phyloP scores from a whole-genome alignment of 2,329 filamentous ascomycete species.

The Colletotrichum orbiculare region DNA sequence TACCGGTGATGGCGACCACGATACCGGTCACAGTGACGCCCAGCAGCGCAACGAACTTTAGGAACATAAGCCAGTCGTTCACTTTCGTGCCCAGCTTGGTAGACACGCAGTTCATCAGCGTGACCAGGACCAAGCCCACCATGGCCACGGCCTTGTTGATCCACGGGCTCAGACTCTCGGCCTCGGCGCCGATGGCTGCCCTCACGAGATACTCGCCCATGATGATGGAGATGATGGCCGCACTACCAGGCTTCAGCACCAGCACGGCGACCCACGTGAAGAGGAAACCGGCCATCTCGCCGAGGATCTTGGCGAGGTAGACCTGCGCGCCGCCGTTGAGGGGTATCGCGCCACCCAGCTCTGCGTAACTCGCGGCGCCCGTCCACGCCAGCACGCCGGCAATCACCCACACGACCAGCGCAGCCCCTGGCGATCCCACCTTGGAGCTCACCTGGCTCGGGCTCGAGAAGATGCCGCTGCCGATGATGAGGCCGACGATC shows the following conservation, averaged over 20 bases:
- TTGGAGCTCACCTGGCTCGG: constrained; percentile 93
- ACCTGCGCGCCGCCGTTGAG: constrained; percentile 94
- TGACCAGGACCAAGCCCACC: constrained; percentile 79
- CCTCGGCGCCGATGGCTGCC: constrained; percentile 87
- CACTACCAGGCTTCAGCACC: constrained; percentile 91
- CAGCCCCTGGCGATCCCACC: constrained; percentile 89
- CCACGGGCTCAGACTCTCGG: constrained; percentile 84
- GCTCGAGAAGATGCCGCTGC: constrained; percentile 95
- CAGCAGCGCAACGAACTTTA: constrained; percentile 92
- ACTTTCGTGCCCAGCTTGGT: constrained; percentile 88
- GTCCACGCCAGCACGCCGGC: constrained; percentile 97
- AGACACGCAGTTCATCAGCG: constrained; percentile 88
- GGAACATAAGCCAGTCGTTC: constrained; percentile 94
- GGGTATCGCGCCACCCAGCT: constrained; percentile 94
- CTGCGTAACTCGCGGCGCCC: constrained; percentile 92
- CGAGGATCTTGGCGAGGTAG: constrained; percentile 96
- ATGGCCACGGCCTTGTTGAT: constrained; percentile 90
- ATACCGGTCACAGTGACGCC: constrained; percentile 89
- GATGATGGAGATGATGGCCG: constrained; percentile 96
- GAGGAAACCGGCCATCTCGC: constrained; percentile 90
- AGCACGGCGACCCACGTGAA: constrained; percentile 97
- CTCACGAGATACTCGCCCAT: constrained; percentile 98
- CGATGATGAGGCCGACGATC: constrained; percentile 93
- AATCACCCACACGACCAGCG: constrained; percentile 90
- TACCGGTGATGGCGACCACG: constrained; percentile 87